Conservation (phyloP, 345 rosid species). For the Citrus inodora region DNA sequence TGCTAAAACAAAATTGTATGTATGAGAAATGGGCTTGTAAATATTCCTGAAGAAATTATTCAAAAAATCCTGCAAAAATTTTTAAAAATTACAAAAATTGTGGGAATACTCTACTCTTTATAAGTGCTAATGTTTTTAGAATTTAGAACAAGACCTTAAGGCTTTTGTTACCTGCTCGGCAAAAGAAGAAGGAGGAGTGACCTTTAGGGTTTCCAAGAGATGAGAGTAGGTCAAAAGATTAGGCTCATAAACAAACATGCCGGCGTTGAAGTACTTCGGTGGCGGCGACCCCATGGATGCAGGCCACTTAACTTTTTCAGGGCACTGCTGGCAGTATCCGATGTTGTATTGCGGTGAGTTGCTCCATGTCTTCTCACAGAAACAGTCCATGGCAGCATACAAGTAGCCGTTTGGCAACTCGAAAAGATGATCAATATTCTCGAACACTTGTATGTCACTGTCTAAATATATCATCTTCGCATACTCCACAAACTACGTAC, state of each 20-base stretch:
- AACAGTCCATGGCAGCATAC: constrained; percentile 64
- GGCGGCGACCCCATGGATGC: constrained; percentile 39
- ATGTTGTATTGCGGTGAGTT: constrained; percentile 43
- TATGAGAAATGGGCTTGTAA: constrained; percentile 47
- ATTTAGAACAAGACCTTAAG: not conserved
- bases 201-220: constrained; percentile 36
- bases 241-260: constrained; percentile 63
- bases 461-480: constrained; percentile 65
- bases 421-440: constrained; percentile 59
- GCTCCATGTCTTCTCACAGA: constrained; percentile 55
- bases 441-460: constrained; percentile 65
- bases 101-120: too few relatives aligned
- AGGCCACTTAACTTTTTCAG: constrained; percentile 54
- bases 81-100: not conserved
- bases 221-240: constrained; percentile 31
- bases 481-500: constrained; percentile 50
- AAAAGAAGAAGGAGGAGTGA: constrained; percentile 49
- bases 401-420: constrained; percentile 43
- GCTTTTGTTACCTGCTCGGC: constrained; percentile 60
- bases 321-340: constrained; percentile 65
- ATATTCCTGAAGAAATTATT: constrained; percentile 48
- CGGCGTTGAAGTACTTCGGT: constrained; percentile 64
- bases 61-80: constrained; percentile 45
- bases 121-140: too few relatives aligned
- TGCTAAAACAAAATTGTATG: constrained; percentile 53